These are phyloP conservation scores for Leishmania amazonensis DNA, from an alignment of 208 protist species.

Conservation along the genomic window DNA sequence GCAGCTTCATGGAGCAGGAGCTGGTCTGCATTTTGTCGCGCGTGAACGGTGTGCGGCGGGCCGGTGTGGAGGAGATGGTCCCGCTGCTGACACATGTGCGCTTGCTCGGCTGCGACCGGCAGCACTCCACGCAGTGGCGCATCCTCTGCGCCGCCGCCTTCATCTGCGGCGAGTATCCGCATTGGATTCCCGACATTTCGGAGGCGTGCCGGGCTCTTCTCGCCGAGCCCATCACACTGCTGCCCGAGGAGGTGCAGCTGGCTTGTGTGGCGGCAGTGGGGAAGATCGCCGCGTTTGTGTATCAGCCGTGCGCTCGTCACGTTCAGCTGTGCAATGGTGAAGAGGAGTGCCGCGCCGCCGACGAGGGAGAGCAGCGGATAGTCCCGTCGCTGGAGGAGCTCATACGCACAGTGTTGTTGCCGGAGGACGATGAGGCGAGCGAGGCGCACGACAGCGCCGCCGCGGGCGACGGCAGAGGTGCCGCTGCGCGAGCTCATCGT, in stretches of 20 bases:
- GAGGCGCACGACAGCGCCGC: neutral
- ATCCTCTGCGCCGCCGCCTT: conserved; percentile 93
- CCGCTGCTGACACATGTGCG: conserved; percentile 51
- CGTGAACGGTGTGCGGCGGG: conserved; percentile 89
- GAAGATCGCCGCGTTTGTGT: conserved; percentile 88
- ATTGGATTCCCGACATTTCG: conserved; percentile 68
- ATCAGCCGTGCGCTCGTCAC: conserved; percentile 54
- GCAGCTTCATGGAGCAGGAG: conserved; percentile 88
- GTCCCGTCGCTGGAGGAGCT: conserved; percentile 20
- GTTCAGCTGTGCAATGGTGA: conserved; percentile 56
- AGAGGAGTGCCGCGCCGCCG: conserved; percentile 37
- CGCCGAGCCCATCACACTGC: conserved; percentile 43
- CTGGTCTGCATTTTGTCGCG: conserved; percentile 94
- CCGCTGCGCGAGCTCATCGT: conserved; percentile 6
- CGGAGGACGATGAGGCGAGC: conserved; percentile 5
- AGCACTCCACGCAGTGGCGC: conserved; percentile 68
- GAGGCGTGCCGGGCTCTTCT: conserved; percentile 55
- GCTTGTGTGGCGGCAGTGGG: conserved; percentile 85
- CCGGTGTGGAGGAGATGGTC: conserved; percentile 67
- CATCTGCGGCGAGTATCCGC: conserved; percentile 93
- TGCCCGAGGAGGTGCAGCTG: conserved; percentile 84
- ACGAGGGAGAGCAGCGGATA: conserved; percentile 6
- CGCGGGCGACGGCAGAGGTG: neutral
- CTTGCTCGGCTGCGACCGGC: conserved; percentile 47
- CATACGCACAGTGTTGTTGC: conserved; percentile 12